phyloP scores from a whole-genome alignment of 2,329 filamentous ascomycete species.

The Hortaea werneckii region DNA sequence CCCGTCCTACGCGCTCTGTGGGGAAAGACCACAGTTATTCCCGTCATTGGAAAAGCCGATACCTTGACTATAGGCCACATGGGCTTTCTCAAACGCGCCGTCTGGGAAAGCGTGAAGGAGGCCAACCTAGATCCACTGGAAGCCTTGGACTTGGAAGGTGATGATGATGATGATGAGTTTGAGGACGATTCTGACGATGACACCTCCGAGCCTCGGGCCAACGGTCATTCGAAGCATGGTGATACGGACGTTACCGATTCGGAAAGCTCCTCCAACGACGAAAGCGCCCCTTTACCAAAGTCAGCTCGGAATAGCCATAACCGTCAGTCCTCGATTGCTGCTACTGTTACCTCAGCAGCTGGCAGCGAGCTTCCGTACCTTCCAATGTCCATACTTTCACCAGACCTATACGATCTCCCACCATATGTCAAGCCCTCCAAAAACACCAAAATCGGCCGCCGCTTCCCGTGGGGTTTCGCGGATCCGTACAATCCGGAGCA shows the following conservation, averaged over 20 bases:
- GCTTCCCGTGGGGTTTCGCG: constrained; percentile 94
- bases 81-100: constrained; percentile 78
- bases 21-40: constrained; percentile 90
- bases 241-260: constrained; percentile 4
- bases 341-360: constrained; percentile 25
- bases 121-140: constrained; percentile 82
- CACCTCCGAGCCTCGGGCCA: constrained; percentile 33
- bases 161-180: constrained; percentile 43
- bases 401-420: constrained; percentile 67
- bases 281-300: constrained; percentile 18
- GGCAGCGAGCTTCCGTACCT: constrained; percentile 54
- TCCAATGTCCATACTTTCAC: constrained; percentile 86
- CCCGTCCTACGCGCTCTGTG: constrained; percentile 81
- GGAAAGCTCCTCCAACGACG: constrained; percentile 7
- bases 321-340: constrained; percentile 31
- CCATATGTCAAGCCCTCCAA: constrained; percentile 58
- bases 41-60: constrained; percentile 92
- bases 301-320: constrained; percentile 20
- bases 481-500: constrained; percentile 85
- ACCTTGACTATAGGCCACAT: constrained; percentile 94
- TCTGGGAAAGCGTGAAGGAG: constrained; percentile 79
- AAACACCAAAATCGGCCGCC: constrained; percentile 62
- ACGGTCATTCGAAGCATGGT: constrained; percentile 1
- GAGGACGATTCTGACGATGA: constrained; percentile 39
- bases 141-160: constrained; percentile 70